phyloP scores from a whole-genome alignment of 2,329 filamentous ascomycete genomes.

The Lojkania enalia region DNA sequence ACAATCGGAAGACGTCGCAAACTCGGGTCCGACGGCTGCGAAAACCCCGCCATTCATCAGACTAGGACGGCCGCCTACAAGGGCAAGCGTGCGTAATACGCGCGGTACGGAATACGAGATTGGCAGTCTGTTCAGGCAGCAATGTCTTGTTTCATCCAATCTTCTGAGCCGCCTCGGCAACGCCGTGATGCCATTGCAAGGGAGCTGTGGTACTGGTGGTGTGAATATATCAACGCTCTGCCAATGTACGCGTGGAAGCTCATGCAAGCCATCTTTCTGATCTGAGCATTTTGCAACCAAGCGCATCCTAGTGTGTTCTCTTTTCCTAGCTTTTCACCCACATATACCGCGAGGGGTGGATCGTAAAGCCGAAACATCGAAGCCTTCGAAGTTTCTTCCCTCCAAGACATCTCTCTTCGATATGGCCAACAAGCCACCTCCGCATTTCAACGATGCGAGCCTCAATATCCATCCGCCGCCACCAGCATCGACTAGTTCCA shows the following conservation, averaged over 20 bases:
- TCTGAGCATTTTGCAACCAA: too few relatives aligned
- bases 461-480: conserved; percentile 20
- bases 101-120: conserved; percentile 12
- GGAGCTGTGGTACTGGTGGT: conserved; percentile 3
- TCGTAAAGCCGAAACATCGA: too few relatives aligned
- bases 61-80: neutral
- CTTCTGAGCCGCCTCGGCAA: neutral
- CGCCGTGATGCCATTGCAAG: neutral
- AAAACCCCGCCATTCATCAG: neutral
- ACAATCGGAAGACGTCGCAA: too few relatives aligned
- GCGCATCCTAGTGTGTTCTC: too few relatives aligned
- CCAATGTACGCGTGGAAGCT: too few relatives aligned
- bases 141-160: conserved; percentile 5
- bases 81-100: conserved; percentile 11
- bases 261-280: too few relatives aligned
- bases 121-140: conserved; percentile 9
- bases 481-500: conserved; percentile 11
- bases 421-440: conserved; percentile 29
- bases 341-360: too few relatives aligned
- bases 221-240: conserved; percentile 1
- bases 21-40: too few relatives aligned
- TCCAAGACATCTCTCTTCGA: conserved; percentile 4
- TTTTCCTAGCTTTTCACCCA: too few relatives aligned
- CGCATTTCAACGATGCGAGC: conserved; percentile 13
- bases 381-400: too few relatives aligned